Evolutionary conservation across 768 basidiomycete species (phyloP).

Genomic region (Boletus insuetus): DNA sequence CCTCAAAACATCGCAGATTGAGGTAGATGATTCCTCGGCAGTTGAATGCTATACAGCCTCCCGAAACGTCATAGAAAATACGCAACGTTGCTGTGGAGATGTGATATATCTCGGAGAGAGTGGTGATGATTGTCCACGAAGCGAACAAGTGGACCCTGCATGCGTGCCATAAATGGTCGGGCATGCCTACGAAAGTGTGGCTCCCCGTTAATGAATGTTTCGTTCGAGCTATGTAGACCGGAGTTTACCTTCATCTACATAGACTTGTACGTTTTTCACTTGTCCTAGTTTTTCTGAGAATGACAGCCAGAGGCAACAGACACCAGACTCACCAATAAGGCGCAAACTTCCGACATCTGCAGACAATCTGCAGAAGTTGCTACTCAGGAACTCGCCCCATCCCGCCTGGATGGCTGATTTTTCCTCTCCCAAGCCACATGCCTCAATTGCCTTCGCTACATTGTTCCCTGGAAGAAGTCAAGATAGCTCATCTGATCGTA

Average conservation of each 20-base stretch:
- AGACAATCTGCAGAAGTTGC: neutral
- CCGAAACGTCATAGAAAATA: slow-evolving; percentile 76
- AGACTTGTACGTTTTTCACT: slow-evolving; percentile 50
- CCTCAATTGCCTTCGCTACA: neutral
- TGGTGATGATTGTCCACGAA: slow-evolving; percentile 65
- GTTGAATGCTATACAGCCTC: slow-evolving; percentile 89
- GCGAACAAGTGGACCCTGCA: slow-evolving; percentile 54
- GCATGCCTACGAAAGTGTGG: neutral
- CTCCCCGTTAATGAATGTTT: neutral
- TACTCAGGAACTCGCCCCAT: neutral
- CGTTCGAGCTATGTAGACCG: too few species aligned
- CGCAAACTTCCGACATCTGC: neutral
- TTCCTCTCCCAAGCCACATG: neutral
- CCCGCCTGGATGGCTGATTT: too few species aligned
- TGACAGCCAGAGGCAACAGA: neutral
- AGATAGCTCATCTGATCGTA: too few species aligned
- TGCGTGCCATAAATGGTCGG: slow-evolving; percentile 44
- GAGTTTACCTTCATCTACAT: slow-evolving; percentile 51
- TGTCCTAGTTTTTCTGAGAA: neutral
- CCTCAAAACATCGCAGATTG: slow-evolving; percentile 46
- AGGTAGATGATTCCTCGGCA: slow-evolving; percentile 78
- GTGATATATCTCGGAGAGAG: slow-evolving; percentile 63
- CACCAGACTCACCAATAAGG: neutral
- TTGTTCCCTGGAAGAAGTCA: neutral
- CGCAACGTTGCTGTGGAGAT: slow-evolving; percentile 68